These are phyloP conservation scores for Trichoderma asperellum DNA, from an alignment of 2,329 filamentous ascomycete genomes.

Conservation along the genomic window DNA sequence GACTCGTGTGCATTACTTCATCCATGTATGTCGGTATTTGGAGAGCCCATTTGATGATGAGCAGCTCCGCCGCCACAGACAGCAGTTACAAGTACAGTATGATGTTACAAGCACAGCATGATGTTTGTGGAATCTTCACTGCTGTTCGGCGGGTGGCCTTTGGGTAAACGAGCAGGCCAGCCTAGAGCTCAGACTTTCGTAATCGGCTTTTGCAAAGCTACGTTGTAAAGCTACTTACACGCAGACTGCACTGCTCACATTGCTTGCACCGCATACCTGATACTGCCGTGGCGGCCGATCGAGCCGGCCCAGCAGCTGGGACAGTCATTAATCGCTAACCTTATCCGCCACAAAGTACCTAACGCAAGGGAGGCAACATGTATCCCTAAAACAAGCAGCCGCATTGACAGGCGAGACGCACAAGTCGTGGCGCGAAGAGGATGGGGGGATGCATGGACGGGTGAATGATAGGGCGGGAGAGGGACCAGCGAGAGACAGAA, in stretches of 20 bases:
- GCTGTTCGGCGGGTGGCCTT: neutral
- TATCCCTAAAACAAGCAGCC: neutral
- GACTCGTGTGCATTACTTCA: neutral
- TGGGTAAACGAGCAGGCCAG: neutral
- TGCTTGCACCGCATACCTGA: neutral
- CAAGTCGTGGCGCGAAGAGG: neutral
- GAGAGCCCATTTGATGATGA: neutral
- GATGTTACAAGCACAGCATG: neutral
- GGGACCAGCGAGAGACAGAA: conserved; percentile 1
- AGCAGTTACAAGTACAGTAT: neutral
- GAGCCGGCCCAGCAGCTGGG: conserved; percentile 16
- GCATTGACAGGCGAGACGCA: neutral
- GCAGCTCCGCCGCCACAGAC: conserved; percentile 1
- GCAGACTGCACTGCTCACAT: neutral
- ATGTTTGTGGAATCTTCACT: neutral
- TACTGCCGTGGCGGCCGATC: conserved; percentile 12
- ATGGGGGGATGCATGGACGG: neutral
- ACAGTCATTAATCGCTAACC: conserved; percentile 3
- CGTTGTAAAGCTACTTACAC: neutral
- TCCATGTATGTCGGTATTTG: neutral
- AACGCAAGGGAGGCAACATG: neutral
- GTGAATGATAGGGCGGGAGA: neutral
- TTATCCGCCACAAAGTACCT: conserved; percentile 15
- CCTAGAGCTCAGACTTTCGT: neutral
- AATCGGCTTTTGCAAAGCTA: conserved; percentile 8